A percentile compares a stretch with the other conserved stretches of the same genome.
Evolutionary conservation across 345 rosid species (phyloP).

Genomic region (Lagerstroemia speciosa): DNA sequence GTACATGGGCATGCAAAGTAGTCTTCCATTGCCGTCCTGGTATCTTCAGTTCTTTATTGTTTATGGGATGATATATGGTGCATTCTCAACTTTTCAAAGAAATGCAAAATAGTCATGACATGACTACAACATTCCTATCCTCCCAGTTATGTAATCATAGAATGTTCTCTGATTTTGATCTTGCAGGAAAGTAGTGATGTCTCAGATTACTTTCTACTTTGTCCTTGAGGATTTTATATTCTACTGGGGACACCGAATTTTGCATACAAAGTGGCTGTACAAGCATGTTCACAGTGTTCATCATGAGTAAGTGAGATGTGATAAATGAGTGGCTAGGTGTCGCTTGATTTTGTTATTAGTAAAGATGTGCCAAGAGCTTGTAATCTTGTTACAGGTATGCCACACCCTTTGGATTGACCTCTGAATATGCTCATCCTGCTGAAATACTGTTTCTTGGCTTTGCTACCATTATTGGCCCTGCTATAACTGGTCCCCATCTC

Average conservation of each 20-base stretch:
- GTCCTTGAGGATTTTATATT: slow-evolving; percentile 94
- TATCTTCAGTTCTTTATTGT: slow-evolving; percentile 47
- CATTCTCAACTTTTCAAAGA: neutral
- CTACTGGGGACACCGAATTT: slow-evolving; percentile 94
- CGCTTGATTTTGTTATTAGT: neutral
- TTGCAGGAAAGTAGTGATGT: slow-evolving; percentile 64
- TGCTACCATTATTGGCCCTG: slow-evolving; percentile 92
- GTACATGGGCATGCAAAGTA: slow-evolving; percentile 87
- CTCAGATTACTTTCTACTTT: slow-evolving; percentile 83
- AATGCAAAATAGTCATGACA: neutral
- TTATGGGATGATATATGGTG: slow-evolving; percentile 14
- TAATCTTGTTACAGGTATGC: slow-evolving; percentile 53
- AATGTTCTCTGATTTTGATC: slow-evolving; percentile 6
- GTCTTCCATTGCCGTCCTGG: slow-evolving; percentile 99
- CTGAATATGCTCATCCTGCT: slow-evolving; percentile 97
- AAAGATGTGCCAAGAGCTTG: slow-evolving; percentile 2
- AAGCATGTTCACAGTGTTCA: slow-evolving; percentile 96
- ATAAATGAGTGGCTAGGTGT: neutral
- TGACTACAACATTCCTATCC: neutral
- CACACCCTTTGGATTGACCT: slow-evolving; percentile 95
- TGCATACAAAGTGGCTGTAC: slow-evolving; percentile 96
- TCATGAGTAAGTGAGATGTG: slow-evolving; percentile 69
- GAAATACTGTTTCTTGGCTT: slow-evolving; percentile 92
- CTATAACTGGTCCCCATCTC: slow-evolving; percentile 93
- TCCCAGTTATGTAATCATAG: slow-evolving; percentile 1